Evolutionary conservation across 495 filamentous ascomycete species (phyloP).

Genomic region (Penicillium subrubescens): DNA sequence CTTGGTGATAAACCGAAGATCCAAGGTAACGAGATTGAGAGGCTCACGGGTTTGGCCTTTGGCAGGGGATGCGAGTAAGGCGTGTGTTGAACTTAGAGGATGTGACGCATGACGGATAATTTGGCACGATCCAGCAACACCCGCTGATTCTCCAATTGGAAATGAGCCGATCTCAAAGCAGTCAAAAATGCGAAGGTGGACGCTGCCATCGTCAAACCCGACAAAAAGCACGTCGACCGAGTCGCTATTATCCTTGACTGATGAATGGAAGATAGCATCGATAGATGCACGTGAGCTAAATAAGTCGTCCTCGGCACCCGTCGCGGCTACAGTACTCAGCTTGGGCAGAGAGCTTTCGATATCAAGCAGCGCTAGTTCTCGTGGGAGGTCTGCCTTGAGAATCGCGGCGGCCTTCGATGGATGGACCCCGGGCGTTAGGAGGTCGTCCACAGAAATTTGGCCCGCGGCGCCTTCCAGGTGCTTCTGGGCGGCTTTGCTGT

Average conservation of each 20-base stretch:
- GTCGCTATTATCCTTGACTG: constrained; percentile 62
- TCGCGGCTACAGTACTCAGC: constrained; percentile 70
- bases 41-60: constrained; percentile 23
- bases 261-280: constrained; percentile 33
- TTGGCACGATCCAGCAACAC: constrained; percentile 19
- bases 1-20: constrained; percentile 77
- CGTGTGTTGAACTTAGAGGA: constrained; percentile 72
- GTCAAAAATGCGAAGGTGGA: constrained; percentile 86
- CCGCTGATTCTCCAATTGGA: constrained; percentile 33
- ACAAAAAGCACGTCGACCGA: constrained; percentile 81
- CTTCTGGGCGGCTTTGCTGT: constrained; percentile 50
- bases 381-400: constrained; percentile 65
- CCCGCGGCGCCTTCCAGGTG: constrained; percentile 45
- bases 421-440: constrained; percentile 41
- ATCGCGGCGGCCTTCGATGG: constrained; percentile 42
- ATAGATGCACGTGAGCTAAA: constrained; percentile 33
- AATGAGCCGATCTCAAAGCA: constrained; percentile 82
- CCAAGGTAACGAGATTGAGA: constrained; percentile 72
- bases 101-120: constrained; percentile 67
- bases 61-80: constrained; percentile 57
- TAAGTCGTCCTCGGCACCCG: constrained; percentile 40
- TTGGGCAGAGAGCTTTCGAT: constrained; percentile 80
- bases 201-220: constrained; percentile 74
- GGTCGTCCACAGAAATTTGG: constrained; percentile 44
- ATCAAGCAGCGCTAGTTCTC: constrained; percentile 76